Conservation (phyloP, 2,329 filamentous ascomycete genomes). For the Ophiostoma ulmi region DNA sequence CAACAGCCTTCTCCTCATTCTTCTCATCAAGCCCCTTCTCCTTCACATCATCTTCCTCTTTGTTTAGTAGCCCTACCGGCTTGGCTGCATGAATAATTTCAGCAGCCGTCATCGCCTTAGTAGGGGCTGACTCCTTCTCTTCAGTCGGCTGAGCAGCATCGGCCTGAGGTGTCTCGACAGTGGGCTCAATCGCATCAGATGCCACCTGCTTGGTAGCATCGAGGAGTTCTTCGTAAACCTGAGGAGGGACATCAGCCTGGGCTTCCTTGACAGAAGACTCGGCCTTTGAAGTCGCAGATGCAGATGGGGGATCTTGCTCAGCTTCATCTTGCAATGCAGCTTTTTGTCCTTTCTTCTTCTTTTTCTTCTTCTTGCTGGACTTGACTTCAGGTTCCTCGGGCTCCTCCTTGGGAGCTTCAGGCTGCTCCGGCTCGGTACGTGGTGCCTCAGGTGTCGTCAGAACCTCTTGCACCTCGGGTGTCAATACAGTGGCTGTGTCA, state of each 20-base stretch:
- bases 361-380: slow-evolving; percentile 13
- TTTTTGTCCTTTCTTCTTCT: slow-evolving; percentile 11
- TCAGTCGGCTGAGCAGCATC: not conserved
- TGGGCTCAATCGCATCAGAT: slow-evolving; percentile 1
- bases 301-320: not conserved
- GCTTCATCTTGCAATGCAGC: slow-evolving; percentile 5
- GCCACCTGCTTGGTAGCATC: not conserved
- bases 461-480: not conserved
- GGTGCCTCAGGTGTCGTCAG: not conserved
- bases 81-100: slow-evolving; percentile 5
- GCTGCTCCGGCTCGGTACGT: not conserved
- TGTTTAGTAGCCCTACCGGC: slow-evolving; percentile 11
- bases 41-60: not conserved
- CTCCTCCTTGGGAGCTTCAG: not conserved
- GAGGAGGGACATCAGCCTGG: not conserved
- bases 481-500: not conserved
- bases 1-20: not conserved
- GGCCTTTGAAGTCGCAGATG: not conserved
- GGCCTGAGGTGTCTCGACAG: not conserved
- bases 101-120: slow-evolving; percentile 17
- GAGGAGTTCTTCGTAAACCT: not conserved
- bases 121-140: slow-evolving; percentile 13
- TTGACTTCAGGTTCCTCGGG: slow-evolving; percentile 3
- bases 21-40: not conserved
- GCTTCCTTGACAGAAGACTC: not conserved